Conservation (phyloP, 306 rosid genomes). For the Sindora glabra region DNA sequence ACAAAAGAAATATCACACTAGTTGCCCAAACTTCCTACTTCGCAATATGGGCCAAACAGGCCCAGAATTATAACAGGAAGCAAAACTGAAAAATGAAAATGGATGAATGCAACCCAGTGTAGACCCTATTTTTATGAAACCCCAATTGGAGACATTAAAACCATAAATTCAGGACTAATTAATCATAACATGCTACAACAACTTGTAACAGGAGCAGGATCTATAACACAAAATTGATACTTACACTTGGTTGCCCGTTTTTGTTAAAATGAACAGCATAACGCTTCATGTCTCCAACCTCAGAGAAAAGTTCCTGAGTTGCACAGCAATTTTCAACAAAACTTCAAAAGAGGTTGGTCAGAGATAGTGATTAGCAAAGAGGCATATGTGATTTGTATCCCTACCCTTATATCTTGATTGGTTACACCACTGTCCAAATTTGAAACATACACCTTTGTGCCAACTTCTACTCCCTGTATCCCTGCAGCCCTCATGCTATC, state of each 20-base stretch:
- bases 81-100: no score
- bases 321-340: slow-evolving; percentile 61
- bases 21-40: no score
- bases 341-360: slow-evolving; percentile 30
- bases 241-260: slow-evolving; percentile 81
- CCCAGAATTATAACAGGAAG: no score
- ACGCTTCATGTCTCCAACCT: slow-evolving; percentile 84
- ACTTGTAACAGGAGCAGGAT: not conserved
- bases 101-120: no score
- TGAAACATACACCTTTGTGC: slow-evolving; percentile 88
- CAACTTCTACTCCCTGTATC: slow-evolving; percentile 76
- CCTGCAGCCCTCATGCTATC: slow-evolving; percentile 98
- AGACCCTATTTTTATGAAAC: no score
- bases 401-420: slow-evolving; percentile 98
- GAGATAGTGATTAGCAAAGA: slow-evolving; percentile 42
- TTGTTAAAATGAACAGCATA: slow-evolving; percentile 87
- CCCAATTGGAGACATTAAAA: not conserved
- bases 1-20: no score
- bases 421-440: slow-evolving; percentile 95
- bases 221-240: slow-evolving; percentile 17
- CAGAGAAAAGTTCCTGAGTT: slow-evolving; percentile 92
- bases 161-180: not conserved
- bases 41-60: no score
- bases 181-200: not conserved
- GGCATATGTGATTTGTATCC: slow-evolving; percentile 61